These are phyloP conservation scores for Physaria fendleri DNA, from an alignment of 345 rosid species.

Conservation along the genomic window DNA sequence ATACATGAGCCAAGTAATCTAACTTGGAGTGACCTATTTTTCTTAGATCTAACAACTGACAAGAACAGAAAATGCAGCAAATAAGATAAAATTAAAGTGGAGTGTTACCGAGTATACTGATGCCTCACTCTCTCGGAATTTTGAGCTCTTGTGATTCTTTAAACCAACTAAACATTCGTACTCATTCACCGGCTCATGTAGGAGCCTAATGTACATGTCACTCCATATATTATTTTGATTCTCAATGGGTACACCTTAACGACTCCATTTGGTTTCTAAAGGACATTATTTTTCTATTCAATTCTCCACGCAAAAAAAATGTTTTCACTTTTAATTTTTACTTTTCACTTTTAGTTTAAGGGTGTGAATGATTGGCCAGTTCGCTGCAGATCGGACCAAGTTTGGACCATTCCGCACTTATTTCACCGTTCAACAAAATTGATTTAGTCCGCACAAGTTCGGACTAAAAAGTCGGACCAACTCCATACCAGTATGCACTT, in stretches of 20 bases:
- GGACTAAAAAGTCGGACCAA: too few relatives aligned
- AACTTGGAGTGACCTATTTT: not conserved
- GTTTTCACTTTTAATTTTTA: too few relatives aligned
- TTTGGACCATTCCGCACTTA: too few relatives aligned
- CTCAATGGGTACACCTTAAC: constrained; percentile 51
- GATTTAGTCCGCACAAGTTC: too few relatives aligned
- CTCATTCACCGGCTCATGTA: constrained; percentile 39
- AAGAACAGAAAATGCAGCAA: not conserved
- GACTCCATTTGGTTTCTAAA: constrained; percentile 57
- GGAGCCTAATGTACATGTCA: constrained; percentile 41
- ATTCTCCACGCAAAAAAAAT: too few relatives aligned
- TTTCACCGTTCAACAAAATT: too few relatives aligned
- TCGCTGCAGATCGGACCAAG: too few relatives aligned
- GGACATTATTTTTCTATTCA: too few relatives aligned
- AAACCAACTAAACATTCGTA: constrained; percentile 42
- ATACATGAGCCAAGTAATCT: constrained; percentile 1
- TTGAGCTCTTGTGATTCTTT: constrained; percentile 38
- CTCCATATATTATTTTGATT: constrained; percentile 63
- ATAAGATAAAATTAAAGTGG: not conserved
- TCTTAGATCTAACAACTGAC: constrained; percentile 5
- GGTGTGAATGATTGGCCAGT: too few relatives aligned
- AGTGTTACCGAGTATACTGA: constrained; percentile 28
- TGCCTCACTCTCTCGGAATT: constrained; percentile 10
- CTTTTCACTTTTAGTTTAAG: too few relatives aligned
- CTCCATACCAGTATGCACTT: too few relatives aligned